Evolutionary conservation across 331 rosid genomes (phyloP), one percentile per base, ranked within the genome.

Genomic region (Spiraea crenata): DNA sequence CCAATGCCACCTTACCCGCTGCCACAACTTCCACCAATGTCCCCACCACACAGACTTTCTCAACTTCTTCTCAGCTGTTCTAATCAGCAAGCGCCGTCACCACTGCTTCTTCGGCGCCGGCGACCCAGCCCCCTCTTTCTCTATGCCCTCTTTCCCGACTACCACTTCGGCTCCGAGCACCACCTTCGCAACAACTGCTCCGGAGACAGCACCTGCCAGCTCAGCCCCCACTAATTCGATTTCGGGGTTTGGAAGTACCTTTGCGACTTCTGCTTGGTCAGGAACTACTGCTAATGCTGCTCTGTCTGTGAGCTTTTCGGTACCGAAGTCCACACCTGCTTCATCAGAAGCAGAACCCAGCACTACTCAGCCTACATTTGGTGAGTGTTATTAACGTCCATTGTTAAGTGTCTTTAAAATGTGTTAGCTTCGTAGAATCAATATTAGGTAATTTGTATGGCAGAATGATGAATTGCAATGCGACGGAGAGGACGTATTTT

Each of bases 21-120:
- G 56, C 83, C 14, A 3, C 82, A 0, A 45, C 52, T 55, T 71
- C 90, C 3, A 12, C 72, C 58, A 9, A 86, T 67, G 78, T 80
- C 71, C 74, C 81, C 4, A 55, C 87, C 15, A 77, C 82, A 48
- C 31, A 52, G 13, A 70, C 90, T 0, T 81, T 82, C 67, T 25
- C 90, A 12, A 74, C 88, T 6, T 60, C 95, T 4, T 76, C 86
- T 0, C 80, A 85, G 9, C 85, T 95, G 0, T 71, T 83, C 61
- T 86, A 84, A 66, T 89, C 97, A 0, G 79, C 92, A 0, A 87
- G 76, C 69, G 88, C 97, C 0, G 82, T 92, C 45, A 80, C 96
- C 11, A 71, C 69, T 8, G 71, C 92, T 48, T 71, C 89, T 49
- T 76, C 90, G 0, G 81, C 97, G 8, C 82, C 88, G 2, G 82